Evolutionary conservation across 441 rosid species (phyloP).

Genomic region (Pelargonium myrrhifolium): DNA sequence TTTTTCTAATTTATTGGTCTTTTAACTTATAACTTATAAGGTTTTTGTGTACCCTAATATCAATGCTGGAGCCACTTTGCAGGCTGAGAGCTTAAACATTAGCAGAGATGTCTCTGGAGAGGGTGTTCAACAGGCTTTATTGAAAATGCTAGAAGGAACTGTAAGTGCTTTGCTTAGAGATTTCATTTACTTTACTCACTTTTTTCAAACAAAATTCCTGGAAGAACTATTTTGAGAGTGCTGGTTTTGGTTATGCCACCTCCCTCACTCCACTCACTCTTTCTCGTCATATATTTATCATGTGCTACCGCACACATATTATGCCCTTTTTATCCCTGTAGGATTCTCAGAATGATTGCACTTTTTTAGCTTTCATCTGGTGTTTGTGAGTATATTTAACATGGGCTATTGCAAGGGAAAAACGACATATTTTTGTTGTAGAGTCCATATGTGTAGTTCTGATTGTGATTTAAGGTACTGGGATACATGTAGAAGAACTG

Average conservation of each 20-base stretch:
- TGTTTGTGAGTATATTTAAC: neutral
- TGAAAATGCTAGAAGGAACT: conserved; percentile 96
- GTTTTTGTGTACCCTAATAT: conserved; percentile 2
- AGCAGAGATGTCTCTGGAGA: conserved; percentile 97
- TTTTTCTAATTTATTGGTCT: conserved; percentile 6
- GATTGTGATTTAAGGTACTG: neutral
- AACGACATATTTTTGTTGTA: neutral
- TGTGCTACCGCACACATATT: neutral
- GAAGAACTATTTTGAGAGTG: no score
- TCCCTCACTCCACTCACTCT: neutral
- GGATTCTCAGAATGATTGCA: neutral
- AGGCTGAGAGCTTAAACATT: conserved; percentile 89
- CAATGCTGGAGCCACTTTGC: conserved; percentile 22
- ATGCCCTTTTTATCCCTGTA: neutral
- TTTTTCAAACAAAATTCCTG: neutral
- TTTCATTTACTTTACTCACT: neutral
- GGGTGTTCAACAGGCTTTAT: conserved; percentile 90
- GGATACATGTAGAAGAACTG: neutral
- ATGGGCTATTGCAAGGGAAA: neutral
- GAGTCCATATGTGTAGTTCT: neutral
- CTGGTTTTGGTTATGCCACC: neutral
- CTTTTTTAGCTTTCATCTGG: neutral
- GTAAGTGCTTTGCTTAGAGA: conserved; percentile 42
- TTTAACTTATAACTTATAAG: no score
- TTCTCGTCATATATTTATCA: neutral